phyloP scores from a whole-genome alignment of 192 early-diverging fungal genomes.

The Podila clonocystis region DNA sequence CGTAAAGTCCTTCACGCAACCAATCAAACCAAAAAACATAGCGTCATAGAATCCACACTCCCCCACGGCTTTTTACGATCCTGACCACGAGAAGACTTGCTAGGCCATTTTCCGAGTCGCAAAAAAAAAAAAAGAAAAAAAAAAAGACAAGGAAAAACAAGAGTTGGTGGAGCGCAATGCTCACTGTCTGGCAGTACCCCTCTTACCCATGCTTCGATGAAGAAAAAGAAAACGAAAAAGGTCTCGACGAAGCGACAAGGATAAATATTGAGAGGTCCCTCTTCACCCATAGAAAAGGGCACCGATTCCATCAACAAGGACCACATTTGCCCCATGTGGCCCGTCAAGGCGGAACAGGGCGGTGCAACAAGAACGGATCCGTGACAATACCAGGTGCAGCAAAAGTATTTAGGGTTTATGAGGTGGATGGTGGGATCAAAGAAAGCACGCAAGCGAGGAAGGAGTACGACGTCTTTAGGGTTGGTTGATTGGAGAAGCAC shows the following conservation, averaged over 20 bases:
- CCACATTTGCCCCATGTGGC: conserved; percentile 1
- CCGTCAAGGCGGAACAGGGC: not conserved
- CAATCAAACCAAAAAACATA: not conserved
- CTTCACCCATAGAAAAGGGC: not conserved
- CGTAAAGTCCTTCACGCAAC: not conserved
- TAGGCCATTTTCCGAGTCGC: not conserved
- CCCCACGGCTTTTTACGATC: not conserved
- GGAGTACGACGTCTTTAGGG: no score
- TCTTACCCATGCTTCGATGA: not conserved
- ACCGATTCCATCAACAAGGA: not conserved
- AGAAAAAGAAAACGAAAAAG: not conserved
- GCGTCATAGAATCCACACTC: not conserved
- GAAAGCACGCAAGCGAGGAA: not conserved
- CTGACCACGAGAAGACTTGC: not conserved
- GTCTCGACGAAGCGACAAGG: not conserved
- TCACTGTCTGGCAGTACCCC: not conserved
- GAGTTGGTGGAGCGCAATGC: not conserved
- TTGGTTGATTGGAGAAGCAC: no score
- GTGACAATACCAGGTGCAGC: not conserved
- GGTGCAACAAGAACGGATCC: not conserved
- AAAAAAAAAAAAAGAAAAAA: not conserved
- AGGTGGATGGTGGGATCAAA: not conserved
- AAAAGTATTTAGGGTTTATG: conserved; percentile 5
- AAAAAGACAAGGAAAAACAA: not conserved
- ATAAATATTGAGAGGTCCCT: not conserved